Conservation (phyloP, 2,329 filamentous ascomycete species). For the Aspergillus fumigatus region DNA sequence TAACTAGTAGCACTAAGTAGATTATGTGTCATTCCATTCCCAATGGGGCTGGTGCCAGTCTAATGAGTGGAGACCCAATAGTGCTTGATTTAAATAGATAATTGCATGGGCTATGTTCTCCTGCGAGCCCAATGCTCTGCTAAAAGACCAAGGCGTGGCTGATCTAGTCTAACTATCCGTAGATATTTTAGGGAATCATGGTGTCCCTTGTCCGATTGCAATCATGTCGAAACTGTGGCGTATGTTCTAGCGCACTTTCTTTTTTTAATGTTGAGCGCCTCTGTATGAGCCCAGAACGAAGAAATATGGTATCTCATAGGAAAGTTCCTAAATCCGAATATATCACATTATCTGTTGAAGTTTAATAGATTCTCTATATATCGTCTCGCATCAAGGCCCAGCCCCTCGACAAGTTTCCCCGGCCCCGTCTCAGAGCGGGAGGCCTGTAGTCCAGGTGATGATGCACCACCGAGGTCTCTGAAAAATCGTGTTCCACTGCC, state of each 20-base stretch:
- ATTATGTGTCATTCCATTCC: too few relatives aligned
- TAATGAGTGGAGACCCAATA: background rate
- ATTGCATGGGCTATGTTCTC: background rate
- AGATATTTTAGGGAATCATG: background rate
- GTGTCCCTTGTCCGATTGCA: background rate
- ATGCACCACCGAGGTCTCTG: constrained; percentile 36
- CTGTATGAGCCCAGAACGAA: too few relatives aligned
- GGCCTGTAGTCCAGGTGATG: constrained; percentile 19
- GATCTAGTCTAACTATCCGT: background rate
- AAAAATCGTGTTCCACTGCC: constrained; percentile 35
- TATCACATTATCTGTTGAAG: constrained; percentile 35
- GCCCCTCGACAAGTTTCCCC: constrained; percentile 39
- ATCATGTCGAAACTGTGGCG: background rate
- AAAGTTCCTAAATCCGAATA: too few relatives aligned
- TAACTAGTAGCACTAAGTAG: too few relatives aligned
- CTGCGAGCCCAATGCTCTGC: background rate
- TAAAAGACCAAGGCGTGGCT: too few relatives aligned
- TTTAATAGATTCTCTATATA: constrained; percentile 45
- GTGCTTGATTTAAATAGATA: background rate
- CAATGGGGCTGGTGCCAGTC: background rate
- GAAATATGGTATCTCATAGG: too few relatives aligned
- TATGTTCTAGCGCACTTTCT: too few relatives aligned
- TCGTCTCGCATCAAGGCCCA: constrained; percentile 43
- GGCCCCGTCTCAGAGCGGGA: constrained; percentile 28
- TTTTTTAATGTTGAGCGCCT: too few relatives aligned